These are phyloP conservation scores for Penicillium sp. DNA, from an alignment of 2,329 filamentous ascomycete species.

Conservation along the genomic window DNA sequence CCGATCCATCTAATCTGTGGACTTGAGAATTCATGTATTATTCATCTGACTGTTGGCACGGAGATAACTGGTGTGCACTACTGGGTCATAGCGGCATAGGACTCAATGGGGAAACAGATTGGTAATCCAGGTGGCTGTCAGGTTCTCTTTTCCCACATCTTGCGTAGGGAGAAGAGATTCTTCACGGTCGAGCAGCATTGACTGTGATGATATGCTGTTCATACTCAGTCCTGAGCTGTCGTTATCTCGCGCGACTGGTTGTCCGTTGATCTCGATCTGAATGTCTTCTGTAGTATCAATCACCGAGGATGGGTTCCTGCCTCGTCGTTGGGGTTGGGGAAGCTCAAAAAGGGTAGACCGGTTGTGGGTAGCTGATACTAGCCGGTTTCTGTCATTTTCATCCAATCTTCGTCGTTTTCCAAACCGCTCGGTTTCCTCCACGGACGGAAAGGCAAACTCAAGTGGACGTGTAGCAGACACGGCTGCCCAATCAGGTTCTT, in stretches of 20 bases:
- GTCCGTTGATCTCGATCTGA: conserved; percentile 26
- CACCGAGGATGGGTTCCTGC: neutral
- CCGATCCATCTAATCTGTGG: neutral
- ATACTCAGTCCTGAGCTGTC: neutral
- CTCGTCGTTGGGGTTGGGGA: conserved; percentile 1
- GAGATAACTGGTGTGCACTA: neutral
- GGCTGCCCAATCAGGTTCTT: conserved; percentile 40
- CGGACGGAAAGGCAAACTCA: conserved; percentile 30
- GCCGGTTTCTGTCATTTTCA: conserved; percentile 29
- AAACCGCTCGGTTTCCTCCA: conserved; percentile 33
- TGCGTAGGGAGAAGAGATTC: conserved; percentile 1
- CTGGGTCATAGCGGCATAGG: neutral
- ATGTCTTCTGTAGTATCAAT: conserved; percentile 17
- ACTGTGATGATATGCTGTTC: conserved; percentile 29
- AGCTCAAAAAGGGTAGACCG: neutral
- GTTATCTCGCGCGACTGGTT: conserved; percentile 12
- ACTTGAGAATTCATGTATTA: neutral
- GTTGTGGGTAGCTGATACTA: conserved; percentile 12
- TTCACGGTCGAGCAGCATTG: conserved; percentile 37
- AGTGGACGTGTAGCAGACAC: conserved; percentile 37
- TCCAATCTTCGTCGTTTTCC: conserved; percentile 39
- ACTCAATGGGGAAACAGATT: conserved; percentile 3
- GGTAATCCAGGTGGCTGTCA: conserved; percentile 8
- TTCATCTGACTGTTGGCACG: neutral
- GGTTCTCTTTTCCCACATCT: neutral